A percentile compares a stretch with the other conserved stretches of the same genome.
Conservation (phyloP, 2,329 filamentous ascomycete genomes). For the Aspergillus nomiae region DNA sequence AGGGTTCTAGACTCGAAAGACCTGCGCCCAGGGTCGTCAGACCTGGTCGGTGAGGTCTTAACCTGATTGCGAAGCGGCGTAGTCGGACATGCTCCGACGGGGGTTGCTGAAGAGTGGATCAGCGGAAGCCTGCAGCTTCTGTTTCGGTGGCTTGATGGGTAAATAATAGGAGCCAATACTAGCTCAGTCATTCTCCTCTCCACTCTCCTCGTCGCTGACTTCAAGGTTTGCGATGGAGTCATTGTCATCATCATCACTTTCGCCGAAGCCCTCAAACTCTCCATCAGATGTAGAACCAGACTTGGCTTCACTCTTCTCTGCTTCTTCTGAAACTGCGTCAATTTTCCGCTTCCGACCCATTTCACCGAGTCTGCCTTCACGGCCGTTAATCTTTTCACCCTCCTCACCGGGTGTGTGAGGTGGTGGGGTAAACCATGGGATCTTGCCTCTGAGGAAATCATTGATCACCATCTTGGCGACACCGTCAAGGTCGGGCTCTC, state of each 20-base stretch:
- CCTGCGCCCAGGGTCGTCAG: conserved; percentile 3
- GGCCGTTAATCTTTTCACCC: conserved; percentile 62
- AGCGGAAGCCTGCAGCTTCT: background rate
- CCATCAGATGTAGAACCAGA: conserved; percentile 37
- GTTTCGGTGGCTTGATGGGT: background rate
- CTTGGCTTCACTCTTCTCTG: conserved; percentile 34
- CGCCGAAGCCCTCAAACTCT: conserved; percentile 40
- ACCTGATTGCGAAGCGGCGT: conserved; percentile 5
- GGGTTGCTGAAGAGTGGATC: background rate
- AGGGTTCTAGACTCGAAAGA: conserved; percentile 10
- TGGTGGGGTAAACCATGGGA: conserved; percentile 92
- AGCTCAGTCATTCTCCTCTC: conserved; percentile 45
- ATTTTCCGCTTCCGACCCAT: conserved; percentile 79
- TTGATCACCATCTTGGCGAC: conserved; percentile 97
- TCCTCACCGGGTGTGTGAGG: conserved; percentile 60
- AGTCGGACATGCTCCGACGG: background rate
- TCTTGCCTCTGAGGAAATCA: conserved; percentile 91
- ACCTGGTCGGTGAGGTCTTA: conserved; percentile 1
- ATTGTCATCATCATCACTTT: conserved; percentile 42
- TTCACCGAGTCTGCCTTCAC: conserved; percentile 78
- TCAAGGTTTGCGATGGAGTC: conserved; percentile 47
- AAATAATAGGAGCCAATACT: background rate
- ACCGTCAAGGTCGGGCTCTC: conserved; percentile 92
- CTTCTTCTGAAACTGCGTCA: conserved; percentile 48
- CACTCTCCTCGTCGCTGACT: conserved; percentile 44